phyloP scores from a whole-genome alignment of 73 alveolate genomes.

The Paramecium tetraurelia region DNA sequence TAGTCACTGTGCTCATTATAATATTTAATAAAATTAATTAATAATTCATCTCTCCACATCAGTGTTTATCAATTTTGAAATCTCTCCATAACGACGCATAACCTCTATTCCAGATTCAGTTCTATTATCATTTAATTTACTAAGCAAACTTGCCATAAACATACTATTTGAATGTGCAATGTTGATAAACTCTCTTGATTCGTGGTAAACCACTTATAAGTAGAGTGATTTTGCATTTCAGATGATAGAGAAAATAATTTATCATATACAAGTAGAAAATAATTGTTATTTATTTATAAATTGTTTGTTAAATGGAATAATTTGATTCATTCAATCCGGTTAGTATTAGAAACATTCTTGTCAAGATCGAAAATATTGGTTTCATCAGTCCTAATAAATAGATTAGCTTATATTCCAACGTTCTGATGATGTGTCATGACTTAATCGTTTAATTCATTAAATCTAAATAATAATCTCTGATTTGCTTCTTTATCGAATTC shows the following conservation, averaged over 20 bases:
- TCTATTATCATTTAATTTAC: neutral
- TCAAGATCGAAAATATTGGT: neutral
- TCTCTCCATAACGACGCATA: neutral
- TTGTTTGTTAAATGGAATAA: constrained; percentile 49
- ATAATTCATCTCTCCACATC: neutral
- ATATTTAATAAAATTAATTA: neutral
- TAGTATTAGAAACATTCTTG: neutral
- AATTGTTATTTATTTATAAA: neutral
- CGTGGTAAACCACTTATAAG: too few species aligned
- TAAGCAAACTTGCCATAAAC: neutral
- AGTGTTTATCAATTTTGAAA: neutral
- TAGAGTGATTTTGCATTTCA: neutral
- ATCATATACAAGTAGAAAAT: neutral
- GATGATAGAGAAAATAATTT: neutral
- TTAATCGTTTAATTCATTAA: neutral
- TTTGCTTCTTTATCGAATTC: neutral
- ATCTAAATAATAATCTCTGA: constrained; percentile 28
- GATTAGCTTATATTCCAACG: neutral
- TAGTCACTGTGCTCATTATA: neutral
- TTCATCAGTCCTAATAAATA: neutral
- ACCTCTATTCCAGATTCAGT: neutral
- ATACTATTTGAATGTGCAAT: neutral
- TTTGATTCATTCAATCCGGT: constrained; percentile 39
- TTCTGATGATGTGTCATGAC: neutral
- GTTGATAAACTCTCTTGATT: neutral